These are phyloP conservation scores for Macrotyloma uniflorum DNA, from an alignment of 306 rosid species.

Conservation along the genomic window DNA sequence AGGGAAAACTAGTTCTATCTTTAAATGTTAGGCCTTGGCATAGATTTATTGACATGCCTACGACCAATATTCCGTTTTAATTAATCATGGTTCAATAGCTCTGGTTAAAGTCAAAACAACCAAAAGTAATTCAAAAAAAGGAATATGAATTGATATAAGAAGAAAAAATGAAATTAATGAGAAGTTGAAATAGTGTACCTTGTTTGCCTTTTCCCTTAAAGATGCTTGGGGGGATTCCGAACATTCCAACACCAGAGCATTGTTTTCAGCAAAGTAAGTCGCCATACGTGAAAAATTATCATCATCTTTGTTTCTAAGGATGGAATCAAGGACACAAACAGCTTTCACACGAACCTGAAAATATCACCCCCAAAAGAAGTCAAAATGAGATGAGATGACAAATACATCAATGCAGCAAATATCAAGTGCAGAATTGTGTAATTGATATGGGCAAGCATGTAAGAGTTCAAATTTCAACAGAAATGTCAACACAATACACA, in stretches of 20 bases:
- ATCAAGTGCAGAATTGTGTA: background rate
- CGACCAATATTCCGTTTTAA: background rate
- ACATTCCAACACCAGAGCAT: constrained; percentile 70
- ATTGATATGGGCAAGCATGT: constrained; percentile 12
- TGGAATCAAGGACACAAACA: constrained; percentile 87
- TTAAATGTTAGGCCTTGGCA: background rate
- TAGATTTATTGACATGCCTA: background rate
- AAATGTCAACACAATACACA: constrained; percentile 37
- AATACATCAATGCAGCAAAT: background rate
- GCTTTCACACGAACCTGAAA: constrained; percentile 99
- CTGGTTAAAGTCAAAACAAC: background rate
- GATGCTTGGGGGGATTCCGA: constrained; percentile 97
- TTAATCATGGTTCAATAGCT: background rate
- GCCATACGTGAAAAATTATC: constrained; percentile 64
- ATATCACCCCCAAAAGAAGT: constrained; percentile 13
- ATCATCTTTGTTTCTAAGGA: constrained; percentile 78
- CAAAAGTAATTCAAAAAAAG: background rate
- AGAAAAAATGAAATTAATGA: background rate
- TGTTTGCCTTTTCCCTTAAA: constrained; percentile 86
- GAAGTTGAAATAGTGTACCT: constrained; percentile 52
- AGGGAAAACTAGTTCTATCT: background rate
- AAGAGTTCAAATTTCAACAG: constrained; percentile 3
- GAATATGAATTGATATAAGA: background rate
- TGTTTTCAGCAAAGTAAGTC: constrained; percentile 76
- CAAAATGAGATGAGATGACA: background rate